phyloP scores from a whole-genome alignment of 2,329 filamentous ascomycete genomes.

The Colletotrichum gloeosporioides region DNA sequence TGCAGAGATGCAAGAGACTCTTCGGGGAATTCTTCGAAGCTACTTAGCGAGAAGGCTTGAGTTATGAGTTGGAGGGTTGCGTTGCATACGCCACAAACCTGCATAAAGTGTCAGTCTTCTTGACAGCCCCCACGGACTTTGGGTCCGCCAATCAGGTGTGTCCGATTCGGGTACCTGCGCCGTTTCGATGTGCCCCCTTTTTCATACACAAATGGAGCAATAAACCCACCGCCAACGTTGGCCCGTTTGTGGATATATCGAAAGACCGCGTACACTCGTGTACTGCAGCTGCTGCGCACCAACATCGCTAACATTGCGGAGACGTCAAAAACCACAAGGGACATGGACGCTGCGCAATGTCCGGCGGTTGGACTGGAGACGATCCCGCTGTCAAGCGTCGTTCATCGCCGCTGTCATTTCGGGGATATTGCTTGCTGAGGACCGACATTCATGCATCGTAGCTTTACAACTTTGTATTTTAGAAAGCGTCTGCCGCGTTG shows the following conservation, averaged over 20 bases:
- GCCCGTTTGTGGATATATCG: conserved; percentile 12
- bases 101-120: background rate
- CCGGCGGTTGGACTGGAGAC: background rate
- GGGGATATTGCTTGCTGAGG: conserved; percentile 8
- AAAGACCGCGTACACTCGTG: background rate
- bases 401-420: background rate
- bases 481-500: conserved; percentile 3
- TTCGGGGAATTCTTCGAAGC: background rate
- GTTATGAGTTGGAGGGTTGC: background rate
- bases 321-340: background rate
- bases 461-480: conserved; percentile 2
- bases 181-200: background rate
- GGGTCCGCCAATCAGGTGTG: background rate
- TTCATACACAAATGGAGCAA: background rate
- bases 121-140: background rate
- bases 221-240: conserved; percentile 7
- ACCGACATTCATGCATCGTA: background rate
- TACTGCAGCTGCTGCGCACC: background rate
- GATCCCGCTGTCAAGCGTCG: background rate
- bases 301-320: background rate
- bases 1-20: background rate
- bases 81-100: background rate
- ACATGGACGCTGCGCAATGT: background rate
- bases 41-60: background rate
- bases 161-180: background rate